Evolutionary conservation across 2,329 filamentous ascomycete genomes (phyloP).

Genomic region (Ophiostoma montium): DNA sequence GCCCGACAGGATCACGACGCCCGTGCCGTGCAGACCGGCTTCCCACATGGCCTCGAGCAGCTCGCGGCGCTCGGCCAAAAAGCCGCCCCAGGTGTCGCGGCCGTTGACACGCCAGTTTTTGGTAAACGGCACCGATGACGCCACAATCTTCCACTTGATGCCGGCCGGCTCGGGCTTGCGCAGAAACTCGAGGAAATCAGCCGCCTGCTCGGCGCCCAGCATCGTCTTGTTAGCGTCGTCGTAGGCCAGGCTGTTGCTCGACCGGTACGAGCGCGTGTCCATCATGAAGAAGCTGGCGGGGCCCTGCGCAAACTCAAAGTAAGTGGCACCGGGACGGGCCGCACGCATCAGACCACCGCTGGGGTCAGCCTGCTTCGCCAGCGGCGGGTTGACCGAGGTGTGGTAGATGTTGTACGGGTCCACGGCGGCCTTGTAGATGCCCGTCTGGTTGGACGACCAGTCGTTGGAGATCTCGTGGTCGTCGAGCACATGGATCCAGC

Average conservation of each 20-base stretch:
- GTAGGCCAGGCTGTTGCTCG: constrained; percentile 45
- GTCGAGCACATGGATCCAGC: constrained; percentile 94
- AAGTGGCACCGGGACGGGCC: constrained; percentile 41
- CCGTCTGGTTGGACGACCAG: constrained; percentile 71
- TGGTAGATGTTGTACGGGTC: constrained; percentile 86
- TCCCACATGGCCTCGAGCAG: constrained; percentile 91
- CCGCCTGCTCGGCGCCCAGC: constrained; percentile 66
- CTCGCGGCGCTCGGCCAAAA: constrained; percentile 61
- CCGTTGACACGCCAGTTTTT: constrained; percentile 92
- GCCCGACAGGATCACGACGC: constrained; percentile 73
- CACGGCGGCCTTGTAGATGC: constrained; percentile 63
- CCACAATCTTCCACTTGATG: constrained; percentile 85
- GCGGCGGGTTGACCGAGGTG: constrained; percentile 66
- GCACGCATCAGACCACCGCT: constrained; percentile 19
- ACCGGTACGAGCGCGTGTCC: constrained; percentile 80
- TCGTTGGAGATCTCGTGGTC: constrained; percentile 96
- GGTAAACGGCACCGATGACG: constrained; percentile 85
- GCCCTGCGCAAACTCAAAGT: constrained; percentile 80
- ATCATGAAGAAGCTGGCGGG: constrained; percentile 90
- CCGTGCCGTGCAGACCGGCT: constrained; percentile 53
- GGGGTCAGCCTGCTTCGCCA: constrained; percentile 32
- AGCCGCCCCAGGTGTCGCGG: constrained; percentile 88
- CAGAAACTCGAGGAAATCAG: constrained; percentile 68
- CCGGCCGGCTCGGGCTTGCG: constrained; percentile 56
- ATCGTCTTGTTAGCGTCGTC: constrained; percentile 64